Evolutionary conservation across 1,139 yeast genomes (phyloP).

Genomic region (Taphrina betulina): DNA sequence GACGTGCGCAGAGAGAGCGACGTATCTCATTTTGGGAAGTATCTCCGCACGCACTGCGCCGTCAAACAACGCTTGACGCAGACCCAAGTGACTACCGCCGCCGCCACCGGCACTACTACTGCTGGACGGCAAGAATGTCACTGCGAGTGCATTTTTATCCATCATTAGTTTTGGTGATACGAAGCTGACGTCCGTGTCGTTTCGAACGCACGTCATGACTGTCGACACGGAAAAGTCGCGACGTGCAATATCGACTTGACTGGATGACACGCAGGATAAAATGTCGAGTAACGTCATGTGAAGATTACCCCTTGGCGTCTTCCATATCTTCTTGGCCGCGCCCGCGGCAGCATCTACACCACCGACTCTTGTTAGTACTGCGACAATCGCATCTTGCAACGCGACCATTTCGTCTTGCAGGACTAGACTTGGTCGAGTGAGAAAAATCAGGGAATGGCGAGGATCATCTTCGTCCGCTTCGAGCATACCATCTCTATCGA

Average conservation of each 20-base stretch:
- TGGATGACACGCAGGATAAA: slow-evolving; percentile 2
- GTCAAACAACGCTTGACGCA: not conserved
- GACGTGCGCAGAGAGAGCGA: slow-evolving; percentile 13
- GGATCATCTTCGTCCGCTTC: slow-evolving; percentile 8
- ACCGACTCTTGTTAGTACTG: too few relatives aligned
- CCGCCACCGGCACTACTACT: too few relatives aligned
- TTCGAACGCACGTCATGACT: not conserved
- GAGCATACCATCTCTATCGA: too few relatives aligned
- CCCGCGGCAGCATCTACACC: too few relatives aligned
- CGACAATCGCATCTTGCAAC: too few relatives aligned
- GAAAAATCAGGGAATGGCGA: slow-evolving; percentile 12
- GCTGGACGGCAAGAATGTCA: slow-evolving; percentile 1
- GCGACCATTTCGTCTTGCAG: too few relatives aligned
- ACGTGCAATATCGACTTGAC: not conserved
- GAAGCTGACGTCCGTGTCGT: not conserved
- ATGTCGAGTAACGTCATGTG: slow-evolving; percentile 17
- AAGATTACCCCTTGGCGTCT: not conserved
- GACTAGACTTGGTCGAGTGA: not conserved
- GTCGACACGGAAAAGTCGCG: not conserved
- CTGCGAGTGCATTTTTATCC: slow-evolving; percentile 3
- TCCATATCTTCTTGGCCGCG: too few relatives aligned
- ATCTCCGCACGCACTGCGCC: not conserved
- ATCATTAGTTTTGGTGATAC: slow-evolving; percentile 1
- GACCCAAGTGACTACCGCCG: not conserved
- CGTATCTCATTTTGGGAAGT: slow-evolving; percentile 8